Evolutionary conservation across 441 rosid species (phyloP), one percentile per base, ranked within the genome.

Genomic region (Capsella rubella): DNA sequence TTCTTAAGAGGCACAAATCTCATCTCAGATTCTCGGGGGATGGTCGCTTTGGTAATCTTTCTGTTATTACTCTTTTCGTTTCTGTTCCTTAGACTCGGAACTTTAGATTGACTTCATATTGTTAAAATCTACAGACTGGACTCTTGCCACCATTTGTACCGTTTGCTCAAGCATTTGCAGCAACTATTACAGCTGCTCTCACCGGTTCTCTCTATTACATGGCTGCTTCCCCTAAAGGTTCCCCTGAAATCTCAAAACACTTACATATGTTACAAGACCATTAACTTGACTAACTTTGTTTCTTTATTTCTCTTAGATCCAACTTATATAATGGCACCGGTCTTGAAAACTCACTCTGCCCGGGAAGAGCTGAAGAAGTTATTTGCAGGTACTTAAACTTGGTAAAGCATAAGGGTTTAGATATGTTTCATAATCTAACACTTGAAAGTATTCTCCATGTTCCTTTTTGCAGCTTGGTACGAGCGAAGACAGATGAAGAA

Each of bases 401-500:
- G 7, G 14, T 16, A 28, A 43, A 27, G 37, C 53, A 31, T 32
- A n/a, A 56, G 29, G 29, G 18, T 69, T 5, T 45, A 35, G 52
- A 53, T 75, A 53, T 53, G 54, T 57, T 64, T 49, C 31, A 29
- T 3, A 14, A 25, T 37, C 51, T 31, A 14, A 28, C 21, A 55
- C 62, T 56, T 34, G 12, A 29, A 29, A 39, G 4, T 32, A 13
- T 54, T 46, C n/a, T 54, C 29, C 54, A 25, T 16, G 43, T 49
- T 57, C 14, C 16, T 37, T 69, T 55, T 18, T 73, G 80, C 83
- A 92, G 99, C 97, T 5, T 92, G 99, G 97, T 95, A 95, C 8
- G 93, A 95, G 78, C 88, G 94, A 82, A 87, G 94, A 84, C 97
- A 95, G 64, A 92, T 95, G 99, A 92, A 85, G 75, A 92, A 90